Evolutionary conservation across 208 protist genomes (phyloP).

Genomic region (Blastocrithidia nonstop): DNA sequence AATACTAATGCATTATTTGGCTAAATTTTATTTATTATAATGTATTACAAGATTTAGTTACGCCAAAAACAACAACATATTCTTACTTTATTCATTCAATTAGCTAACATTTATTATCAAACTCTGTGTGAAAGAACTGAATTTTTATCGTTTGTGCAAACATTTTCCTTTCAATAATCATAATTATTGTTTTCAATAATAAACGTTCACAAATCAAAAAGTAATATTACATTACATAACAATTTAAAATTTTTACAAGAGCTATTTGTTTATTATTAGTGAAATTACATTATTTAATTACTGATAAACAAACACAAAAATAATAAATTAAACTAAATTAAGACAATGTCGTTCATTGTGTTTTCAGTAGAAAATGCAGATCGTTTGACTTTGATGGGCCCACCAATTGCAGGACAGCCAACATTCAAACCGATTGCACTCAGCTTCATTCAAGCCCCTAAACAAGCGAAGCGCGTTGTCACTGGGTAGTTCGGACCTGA

Average conservation of each 20-base stretch:
- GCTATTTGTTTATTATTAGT: no score
- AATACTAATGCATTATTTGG: no score
- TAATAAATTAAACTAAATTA: no score
- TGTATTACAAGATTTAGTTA: no score
- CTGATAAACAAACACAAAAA: no score
- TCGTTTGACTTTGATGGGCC: conserved; percentile 57
- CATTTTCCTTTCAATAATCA: not conserved
- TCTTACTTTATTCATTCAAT: no score
- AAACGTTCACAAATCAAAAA: not conserved
- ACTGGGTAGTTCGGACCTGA: conserved; percentile 55
- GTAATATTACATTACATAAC: no score
- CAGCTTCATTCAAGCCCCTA: conserved; percentile 75
- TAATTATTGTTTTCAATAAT: not conserved
- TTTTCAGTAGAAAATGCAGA: conserved; percentile 78
- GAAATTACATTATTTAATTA: no score
- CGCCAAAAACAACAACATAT: no score
- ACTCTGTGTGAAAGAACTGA: not conserved
- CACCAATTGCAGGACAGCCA: conserved; percentile 26
- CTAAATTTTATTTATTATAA: no score
- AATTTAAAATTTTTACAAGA: no score
- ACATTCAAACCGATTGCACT: conserved; percentile 64
- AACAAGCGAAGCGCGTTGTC: conserved; percentile 30
- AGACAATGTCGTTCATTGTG: conserved; percentile 54
- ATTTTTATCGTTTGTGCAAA: not conserved
- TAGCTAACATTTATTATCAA: no score